phyloP scores from a whole-genome alignment of 805 yeast species.

The Blastobotrys terrestris region DNA sequence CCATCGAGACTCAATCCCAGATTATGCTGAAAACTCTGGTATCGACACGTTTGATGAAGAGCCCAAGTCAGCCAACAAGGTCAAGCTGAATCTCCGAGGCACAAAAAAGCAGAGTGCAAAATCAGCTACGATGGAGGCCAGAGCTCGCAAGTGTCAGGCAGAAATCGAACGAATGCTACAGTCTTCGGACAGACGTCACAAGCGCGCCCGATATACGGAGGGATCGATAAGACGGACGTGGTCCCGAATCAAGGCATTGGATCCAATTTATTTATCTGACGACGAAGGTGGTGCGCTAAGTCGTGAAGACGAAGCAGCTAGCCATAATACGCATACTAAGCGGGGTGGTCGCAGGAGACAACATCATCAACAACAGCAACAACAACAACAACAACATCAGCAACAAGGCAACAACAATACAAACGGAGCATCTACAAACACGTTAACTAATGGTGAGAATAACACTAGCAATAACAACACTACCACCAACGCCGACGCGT shows the following conservation, averaged over 20 bases:
- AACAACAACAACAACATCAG: background rate
- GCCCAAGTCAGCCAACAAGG: background rate
- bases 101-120: background rate
- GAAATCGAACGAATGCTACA: slow-evolving; percentile 22
- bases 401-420: slow-evolving; percentile 3
- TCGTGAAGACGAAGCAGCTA: slow-evolving; percentile 1
- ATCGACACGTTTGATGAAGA: background rate
- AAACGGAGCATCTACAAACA: background rate
- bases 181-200: slow-evolving; percentile 19
- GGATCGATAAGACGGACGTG: slow-evolving; percentile 27
- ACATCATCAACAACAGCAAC: background rate
- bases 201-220: slow-evolving; percentile 16
- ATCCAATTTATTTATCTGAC: slow-evolving; percentile 33
- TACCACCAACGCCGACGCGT: too few relatives aligned
- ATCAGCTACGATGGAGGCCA: slow-evolving; percentile 9
- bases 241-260: slow-evolving; percentile 25
- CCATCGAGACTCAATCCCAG: background rate
- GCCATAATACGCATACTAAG: slow-evolving; percentile 4
- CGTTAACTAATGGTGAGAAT: background rate
- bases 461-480: background rate
- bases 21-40: background rate
- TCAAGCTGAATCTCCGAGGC: background rate
- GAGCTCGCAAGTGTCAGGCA: slow-evolving; percentile 10
- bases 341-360: slow-evolving; percentile 8
- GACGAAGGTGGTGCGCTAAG: slow-evolving; percentile 21